Evolutionary conservation across 768 basidiomycete genomes (phyloP), one percentile per base, ranked within the genome.

Genomic region (Phylloporus sp.): DNA sequence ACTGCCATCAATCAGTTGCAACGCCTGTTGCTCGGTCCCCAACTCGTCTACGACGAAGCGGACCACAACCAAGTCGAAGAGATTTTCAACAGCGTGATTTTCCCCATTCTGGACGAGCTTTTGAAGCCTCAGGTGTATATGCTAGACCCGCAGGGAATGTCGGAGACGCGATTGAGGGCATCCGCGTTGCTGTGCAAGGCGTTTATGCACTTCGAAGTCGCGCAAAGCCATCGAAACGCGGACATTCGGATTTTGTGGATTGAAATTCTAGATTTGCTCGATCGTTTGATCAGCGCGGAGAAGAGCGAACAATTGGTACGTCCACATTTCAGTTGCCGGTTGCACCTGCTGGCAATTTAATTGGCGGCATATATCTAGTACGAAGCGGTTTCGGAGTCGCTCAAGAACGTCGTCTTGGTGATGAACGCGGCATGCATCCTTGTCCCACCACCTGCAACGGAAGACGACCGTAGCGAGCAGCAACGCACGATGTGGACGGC

Each of bases 341-440:
- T 9, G 9, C 11, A 2, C 8, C 8, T 22, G 32, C 42, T 26
- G 13, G 36, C 28, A 28, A n/a, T n/a, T 26, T 55, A 46, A 65
- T 35, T 7, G 8, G 26, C 18, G 27, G 26, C 18, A 24, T 4
- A 15, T 49, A 2, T 56, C 1, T 3, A 98, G 95, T 84, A 85
- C 63, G 96, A 99, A 64, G 95, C 95, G 0, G 78, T 96, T 17
- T 92, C 91, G 1, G 96, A 99, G 67, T 94, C 93, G 2, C 76
- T 99, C 57, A 98, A 97, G 71, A 98, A 98, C 60, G 89, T 95
- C 39, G 70, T 99, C 14, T 77, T 98, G 38, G 95, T 99, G 39
- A 94, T 99, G 91, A 84, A 93, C 57, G 90, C 93, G 2, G 85
- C 86, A 1, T 78, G 79, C 5, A 82, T 94, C 46, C 79, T 99